Evolutionary conservation across 73 alveolate genomes (phyloP).

Genomic region (Paramecium tetraurelia): DNA sequence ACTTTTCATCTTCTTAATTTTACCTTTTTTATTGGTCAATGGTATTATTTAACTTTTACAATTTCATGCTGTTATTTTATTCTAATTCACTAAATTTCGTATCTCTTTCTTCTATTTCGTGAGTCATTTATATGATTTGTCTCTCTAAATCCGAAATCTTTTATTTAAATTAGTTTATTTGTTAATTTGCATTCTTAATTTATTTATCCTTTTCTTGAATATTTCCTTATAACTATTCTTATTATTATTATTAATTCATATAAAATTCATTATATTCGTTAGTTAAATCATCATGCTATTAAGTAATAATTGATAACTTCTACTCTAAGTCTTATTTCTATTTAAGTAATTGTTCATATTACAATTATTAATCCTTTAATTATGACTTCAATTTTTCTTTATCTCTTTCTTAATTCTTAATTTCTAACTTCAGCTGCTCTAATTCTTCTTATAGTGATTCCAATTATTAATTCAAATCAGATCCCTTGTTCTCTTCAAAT

Average conservation of each 20-base stretch:
- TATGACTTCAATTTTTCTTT: not conserved
- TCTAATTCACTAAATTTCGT: not conserved
- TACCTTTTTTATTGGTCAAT: not conserved
- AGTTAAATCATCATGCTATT: not conserved
- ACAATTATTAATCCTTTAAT: not conserved
- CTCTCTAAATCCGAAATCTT: not conserved
- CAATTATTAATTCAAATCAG: not conserved
- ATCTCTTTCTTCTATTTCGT: not conserved
- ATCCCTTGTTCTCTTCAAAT: not conserved
- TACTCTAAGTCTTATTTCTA: not conserved
- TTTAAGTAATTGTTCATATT: not conserved
- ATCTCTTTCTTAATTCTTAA: not conserved
- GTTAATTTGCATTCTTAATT: not conserved
- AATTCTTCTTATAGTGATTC: not conserved
- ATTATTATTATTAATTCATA: not conserved
- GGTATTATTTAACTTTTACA: not conserved
- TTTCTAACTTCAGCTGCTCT: not conserved
- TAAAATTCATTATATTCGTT: not conserved
- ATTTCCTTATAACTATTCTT: not conserved
- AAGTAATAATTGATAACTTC: not conserved
- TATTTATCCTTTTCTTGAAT: not conserved
- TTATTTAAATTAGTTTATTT: not conserved
- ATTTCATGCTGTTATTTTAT: not conserved
- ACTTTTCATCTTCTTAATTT: not conserved
- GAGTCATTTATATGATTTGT: not conserved